A percentile compares a stretch with the other conserved stretches of the same genome.
Evolutionary conservation across 345 rosid genomes (phyloP).

Genomic region (Eucalyptus albens): DNA sequence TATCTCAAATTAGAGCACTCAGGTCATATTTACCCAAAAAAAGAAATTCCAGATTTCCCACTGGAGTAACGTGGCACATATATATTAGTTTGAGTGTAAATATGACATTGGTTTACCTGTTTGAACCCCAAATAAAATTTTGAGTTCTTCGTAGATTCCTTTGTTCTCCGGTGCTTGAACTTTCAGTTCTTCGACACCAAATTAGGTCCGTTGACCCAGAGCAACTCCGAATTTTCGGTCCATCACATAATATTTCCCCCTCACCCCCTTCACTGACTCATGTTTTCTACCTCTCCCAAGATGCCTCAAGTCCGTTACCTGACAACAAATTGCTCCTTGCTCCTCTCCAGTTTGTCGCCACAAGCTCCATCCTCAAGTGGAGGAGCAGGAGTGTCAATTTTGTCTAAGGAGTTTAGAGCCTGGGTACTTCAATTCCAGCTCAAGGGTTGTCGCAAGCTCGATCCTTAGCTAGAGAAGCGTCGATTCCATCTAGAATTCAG

Average conservation of each 20-base stretch:
- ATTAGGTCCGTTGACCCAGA: not conserved
- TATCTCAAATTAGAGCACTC: fast-evolving
- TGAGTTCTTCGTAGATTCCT: not conserved
- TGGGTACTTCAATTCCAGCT: not conserved
- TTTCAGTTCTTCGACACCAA: not conserved
- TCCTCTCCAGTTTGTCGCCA: not conserved
- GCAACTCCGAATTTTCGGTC: not conserved
- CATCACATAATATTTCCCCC: not conserved
- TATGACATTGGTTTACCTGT: not conserved
- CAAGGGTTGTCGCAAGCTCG: not conserved
- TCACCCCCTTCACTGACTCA: not conserved
- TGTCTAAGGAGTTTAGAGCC: not conserved
- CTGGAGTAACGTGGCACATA: not conserved
- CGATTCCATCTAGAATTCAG: not conserved
- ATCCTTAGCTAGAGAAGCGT: not conserved
- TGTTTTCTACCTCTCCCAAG: not conserved
- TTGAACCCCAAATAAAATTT: not conserved
- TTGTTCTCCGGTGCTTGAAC: not conserved
- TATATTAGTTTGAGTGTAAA: not conserved
- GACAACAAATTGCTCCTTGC: not conserved
- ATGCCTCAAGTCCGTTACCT: not conserved
- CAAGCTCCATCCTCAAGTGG: not conserved
- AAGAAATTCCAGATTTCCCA: not conserved
- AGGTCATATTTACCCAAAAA: not conserved
- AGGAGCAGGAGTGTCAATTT: not conserved